phyloP scores from a whole-genome alignment of 148 eudicot genomes.

The Pharnaceum exiguum region DNA sequence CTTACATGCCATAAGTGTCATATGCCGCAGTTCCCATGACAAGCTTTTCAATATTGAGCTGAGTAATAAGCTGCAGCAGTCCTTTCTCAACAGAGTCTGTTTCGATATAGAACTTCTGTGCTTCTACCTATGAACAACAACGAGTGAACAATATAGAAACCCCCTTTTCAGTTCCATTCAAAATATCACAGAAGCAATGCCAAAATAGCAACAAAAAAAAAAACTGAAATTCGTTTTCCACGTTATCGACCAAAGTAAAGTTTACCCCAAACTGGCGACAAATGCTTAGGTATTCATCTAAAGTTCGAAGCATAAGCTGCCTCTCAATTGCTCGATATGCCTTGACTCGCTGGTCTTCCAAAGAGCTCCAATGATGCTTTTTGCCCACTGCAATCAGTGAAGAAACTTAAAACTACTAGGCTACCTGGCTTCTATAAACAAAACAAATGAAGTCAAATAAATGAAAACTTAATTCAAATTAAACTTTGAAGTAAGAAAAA shows the following conservation, averaged over 20 bases:
- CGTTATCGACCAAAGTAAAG: constrained; percentile 3
- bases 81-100: constrained; percentile 69
- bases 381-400: constrained; percentile 48
- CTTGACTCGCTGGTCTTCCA: constrained; percentile 43
- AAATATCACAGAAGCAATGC: not conserved
- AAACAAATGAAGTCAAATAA: not conserved
- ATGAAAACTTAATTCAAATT: no score
- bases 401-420: not conserved
- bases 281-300: constrained; percentile 37
- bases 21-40: constrained; percentile 88
- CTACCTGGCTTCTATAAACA: not conserved
- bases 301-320: constrained; percentile 47
- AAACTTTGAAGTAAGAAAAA: no score
- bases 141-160: not conserved
- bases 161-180: not conserved
- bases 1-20: constrained; percentile 49
- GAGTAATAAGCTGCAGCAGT: constrained; percentile 57
- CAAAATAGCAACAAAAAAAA: not conserved
- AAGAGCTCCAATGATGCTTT: constrained; percentile 32
- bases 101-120: constrained; percentile 46
- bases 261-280: constrained; percentile 65
- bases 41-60: constrained; percentile 57
- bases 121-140: constrained; percentile 33
- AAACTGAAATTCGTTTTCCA: not conserved
- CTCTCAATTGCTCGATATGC: constrained; percentile 47